Base-by-base conservation (phyloP, 306 rosid species). In the Prunus mira region DNA sequence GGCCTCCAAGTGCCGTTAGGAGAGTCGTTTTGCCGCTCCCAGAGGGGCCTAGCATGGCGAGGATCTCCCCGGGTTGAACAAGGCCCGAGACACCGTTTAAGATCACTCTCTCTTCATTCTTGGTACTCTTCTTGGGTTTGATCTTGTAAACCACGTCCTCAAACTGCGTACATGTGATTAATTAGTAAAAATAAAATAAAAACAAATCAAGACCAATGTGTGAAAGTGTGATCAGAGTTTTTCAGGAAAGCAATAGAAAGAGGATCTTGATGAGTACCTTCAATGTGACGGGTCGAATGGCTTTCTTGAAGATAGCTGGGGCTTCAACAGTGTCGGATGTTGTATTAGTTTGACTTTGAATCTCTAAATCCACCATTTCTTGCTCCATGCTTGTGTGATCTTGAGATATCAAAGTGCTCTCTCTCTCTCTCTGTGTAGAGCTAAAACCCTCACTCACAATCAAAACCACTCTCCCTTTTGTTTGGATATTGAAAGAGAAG, bases 1-100 rank as follows among this genome's bases (percentile, higher is more conserved):
- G 1, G 89, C 97, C 0, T 91, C 90, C 61, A 90, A 49, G 51
- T 88, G 90, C 5, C 91, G 92, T 89, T 2, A 93, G 71, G 0
- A 93, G 84, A 3, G 97, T 90, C 12, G 97, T 93, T 82, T 93
- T 93, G 64, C 97, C 97, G 22, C 93, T 88, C 14, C 97, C 97
- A 0, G 97, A 93, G 12, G 97, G 97, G 18, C 97, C 97, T 11
- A 93, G 43, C 93, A 90, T 90, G 24, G 96, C 96, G 15, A 93
- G 72, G 74, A 93, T 80, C 66, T 93, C 96, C 5, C 93, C 97
- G 0, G 92, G 92, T 57, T 82, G 45, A 18, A 87, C 93, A 13
- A 80, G 63, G 0, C 97, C 96, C 0, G 81, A 78, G 10, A 90
- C 58, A 47, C 90, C 87, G 50, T 86, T 90, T 13, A 93, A 54